Conservation (phyloP, 2,329 filamentous ascomycete species). For the Cladosporium austrohemisphaericum region DNA sequence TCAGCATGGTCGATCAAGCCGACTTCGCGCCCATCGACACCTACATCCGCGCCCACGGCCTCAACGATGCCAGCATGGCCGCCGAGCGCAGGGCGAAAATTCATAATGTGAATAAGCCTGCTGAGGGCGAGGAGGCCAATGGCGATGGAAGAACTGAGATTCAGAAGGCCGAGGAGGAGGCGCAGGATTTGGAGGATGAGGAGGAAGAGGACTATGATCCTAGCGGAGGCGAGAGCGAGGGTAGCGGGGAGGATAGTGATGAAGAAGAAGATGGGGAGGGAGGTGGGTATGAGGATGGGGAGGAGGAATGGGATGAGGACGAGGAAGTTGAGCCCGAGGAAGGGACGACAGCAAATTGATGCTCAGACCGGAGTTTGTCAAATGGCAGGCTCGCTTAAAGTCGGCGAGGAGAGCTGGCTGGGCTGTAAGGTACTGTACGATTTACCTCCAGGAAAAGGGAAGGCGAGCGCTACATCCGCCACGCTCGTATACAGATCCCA, state of each 20-base stretch:
- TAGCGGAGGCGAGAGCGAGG: conserved; percentile 33
- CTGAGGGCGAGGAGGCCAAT: conserved; percentile 26
- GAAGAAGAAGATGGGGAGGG: conserved; percentile 27
- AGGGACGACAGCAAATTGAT: too few relatives aligned
- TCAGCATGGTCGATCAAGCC: conserved; percentile 63
- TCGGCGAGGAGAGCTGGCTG: too few relatives aligned
- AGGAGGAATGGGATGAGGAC: conserved; percentile 25
- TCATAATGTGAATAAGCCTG: conserved; percentile 49
- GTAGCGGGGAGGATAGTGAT: conserved; percentile 30
- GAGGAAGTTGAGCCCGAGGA: conserved; percentile 20
- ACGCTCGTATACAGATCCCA: too few relatives aligned
- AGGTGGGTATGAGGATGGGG: conserved; percentile 22
- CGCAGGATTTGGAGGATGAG: conserved; percentile 34
- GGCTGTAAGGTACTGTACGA: too few relatives aligned
- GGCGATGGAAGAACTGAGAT: conserved; percentile 25
- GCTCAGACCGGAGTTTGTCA: too few relatives aligned
- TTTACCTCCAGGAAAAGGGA: too few relatives aligned
- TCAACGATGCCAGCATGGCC: conserved; percentile 63
- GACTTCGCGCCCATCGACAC: conserved; percentile 60
- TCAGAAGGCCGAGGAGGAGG: conserved; percentile 30
- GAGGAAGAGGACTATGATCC: conserved; percentile 34
- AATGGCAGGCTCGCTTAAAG: too few relatives aligned
- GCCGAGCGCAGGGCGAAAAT: conserved; percentile 57
- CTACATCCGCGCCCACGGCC: conserved; percentile 57
- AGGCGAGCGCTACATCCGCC: too few relatives aligned